These are phyloP conservation scores for Aureobasidium musti DNA, from an alignment of 2,329 filamentous ascomycete species.

Conservation along the genomic window DNA sequence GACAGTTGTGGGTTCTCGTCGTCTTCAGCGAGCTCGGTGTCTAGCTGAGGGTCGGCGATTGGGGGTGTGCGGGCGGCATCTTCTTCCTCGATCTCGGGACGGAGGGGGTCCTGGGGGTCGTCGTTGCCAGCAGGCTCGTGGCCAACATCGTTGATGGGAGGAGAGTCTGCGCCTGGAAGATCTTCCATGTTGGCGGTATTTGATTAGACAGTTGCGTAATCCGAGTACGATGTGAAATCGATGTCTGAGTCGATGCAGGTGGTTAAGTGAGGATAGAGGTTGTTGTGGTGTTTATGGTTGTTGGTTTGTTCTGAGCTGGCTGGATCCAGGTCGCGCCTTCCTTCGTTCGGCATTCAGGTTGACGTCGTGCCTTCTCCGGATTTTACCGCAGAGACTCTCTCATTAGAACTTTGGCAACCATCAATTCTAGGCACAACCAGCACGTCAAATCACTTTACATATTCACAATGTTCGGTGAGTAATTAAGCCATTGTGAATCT, in stretches of 20 bases:
- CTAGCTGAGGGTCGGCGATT: constrained; percentile 46
- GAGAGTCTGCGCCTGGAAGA: constrained; percentile 37
- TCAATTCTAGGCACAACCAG: neutral
- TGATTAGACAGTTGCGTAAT: neutral
- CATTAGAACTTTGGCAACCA: constrained; percentile 10
- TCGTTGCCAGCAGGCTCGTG: constrained; percentile 51
- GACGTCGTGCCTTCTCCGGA: constrained; percentile 24
- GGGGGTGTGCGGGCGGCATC: constrained; percentile 48
- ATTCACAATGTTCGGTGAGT: constrained; percentile 22
- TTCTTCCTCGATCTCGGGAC: constrained; percentile 53
- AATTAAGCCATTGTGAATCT: neutral
- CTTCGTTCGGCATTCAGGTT: constrained; percentile 12
- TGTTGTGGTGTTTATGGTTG: neutral
- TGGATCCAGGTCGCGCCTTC: constrained; percentile 9
- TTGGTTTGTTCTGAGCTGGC: constrained; percentile 6
- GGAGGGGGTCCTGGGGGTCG: constrained; percentile 50
- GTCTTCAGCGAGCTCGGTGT: constrained; percentile 49
- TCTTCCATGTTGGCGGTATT: constrained; percentile 31
- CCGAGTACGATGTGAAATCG: neutral
- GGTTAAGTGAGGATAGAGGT: too few species aligned
- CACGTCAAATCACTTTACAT: constrained; percentile 6
- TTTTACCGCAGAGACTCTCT: constrained; percentile 22
- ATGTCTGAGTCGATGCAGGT: neutral
- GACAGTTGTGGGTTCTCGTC: constrained; percentile 32
- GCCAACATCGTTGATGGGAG: constrained; percentile 45